These are phyloP conservation scores for Apiotrichum veenhuisii DNA, from an alignment of 1,284 basidiomycete species.

Conservation along the genomic window DNA sequence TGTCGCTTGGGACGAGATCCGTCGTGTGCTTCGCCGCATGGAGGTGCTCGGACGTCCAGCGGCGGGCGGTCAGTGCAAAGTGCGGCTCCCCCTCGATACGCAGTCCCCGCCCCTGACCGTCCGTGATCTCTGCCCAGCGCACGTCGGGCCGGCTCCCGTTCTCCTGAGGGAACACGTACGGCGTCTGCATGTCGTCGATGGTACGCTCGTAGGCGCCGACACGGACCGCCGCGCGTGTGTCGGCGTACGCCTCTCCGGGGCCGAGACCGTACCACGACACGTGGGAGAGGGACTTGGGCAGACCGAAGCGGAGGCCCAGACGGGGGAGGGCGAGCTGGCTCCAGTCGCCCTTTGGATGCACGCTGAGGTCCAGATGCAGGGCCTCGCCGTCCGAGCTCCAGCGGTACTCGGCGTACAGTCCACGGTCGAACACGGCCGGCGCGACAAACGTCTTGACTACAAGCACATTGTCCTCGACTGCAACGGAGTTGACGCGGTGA, in stretches of 20 bases:
- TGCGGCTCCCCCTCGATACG: background rate
- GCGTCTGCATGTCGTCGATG: conserved; percentile 22
- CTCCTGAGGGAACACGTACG: conserved; percentile 26
- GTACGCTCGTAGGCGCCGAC: conserved; percentile 10
- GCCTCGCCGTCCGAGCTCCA: conserved; percentile 7
- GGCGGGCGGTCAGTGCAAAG: conserved; percentile 15
- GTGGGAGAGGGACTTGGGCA: conserved; percentile 7
- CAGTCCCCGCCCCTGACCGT: background rate
- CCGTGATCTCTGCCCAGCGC: conserved; percentile 14
- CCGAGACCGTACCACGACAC: conserved; percentile 21
- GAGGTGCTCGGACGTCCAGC: conserved; percentile 22
- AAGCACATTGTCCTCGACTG: conserved; percentile 3
- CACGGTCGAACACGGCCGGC: conserved; percentile 9
- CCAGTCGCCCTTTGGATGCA: conserved; percentile 17
- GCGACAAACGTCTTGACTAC: conserved; percentile 13
- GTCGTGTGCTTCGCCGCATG: conserved; percentile 16
- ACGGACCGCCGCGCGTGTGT: conserved; percentile 9
- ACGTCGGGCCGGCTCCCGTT: conserved; percentile 19
- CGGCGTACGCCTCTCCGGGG: conserved; percentile 20
- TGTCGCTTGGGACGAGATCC: conserved; percentile 16
- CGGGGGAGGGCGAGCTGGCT: conserved; percentile 12
- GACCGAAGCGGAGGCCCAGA: conserved; percentile 12
- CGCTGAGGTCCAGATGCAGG: conserved; percentile 4
- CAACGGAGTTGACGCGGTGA: conserved; percentile 10
- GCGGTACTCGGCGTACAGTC: conserved; percentile 10